Base-by-base conservation (phyloP, 129 eudicot genomes). In the Lonicera japonica region DNA sequence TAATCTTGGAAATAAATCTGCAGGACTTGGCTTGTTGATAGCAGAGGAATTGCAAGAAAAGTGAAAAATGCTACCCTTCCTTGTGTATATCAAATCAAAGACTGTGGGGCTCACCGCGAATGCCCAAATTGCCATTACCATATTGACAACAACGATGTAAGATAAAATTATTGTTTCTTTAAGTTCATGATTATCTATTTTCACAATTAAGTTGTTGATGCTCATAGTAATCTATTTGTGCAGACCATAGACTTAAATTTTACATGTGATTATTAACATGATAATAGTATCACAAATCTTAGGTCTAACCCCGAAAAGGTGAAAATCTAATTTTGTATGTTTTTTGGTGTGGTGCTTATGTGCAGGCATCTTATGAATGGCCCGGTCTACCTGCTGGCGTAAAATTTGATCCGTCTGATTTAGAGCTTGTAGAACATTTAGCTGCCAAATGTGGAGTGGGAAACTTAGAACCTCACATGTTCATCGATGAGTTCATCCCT, bases 321-420 rank as follows among this genome's bases (percentile, higher is more conserved):
- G n/a, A n/a, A 43, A 43, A 10, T 43, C 5, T 21, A 19, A 19
- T 19, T 66, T 14, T 12, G 21, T 56, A 29, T 7, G 3, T 15
- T 16, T 18, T 12, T 19, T 43, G 19, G 34, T 18, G 25, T 43
- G 8, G 18, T 41, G 56, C 48, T 76, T 55, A 50, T 47, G 24
- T 64, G 56, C 84, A 92, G 99, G 84, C 80, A 25, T 64, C 75
- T 58, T 46, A 66, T 52, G 85, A 86, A 47, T 92, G 99, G 96
- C 96, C 96, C 25, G 96, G 99, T 48, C 70, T 92, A 0, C 99
- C 96, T 9, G 56, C 71, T 72, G 99, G 99, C 63, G 96, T 92
- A 21, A 92, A 88, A 69, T 92, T 88, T 66, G 96, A 88, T 47
- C 99, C 99, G 36, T 76, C 95, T 64, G 99, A 92, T 78, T 47